These are phyloP conservation scores for Deakozyma indianensis DNA, from an alignment of 805 yeast species.

Conservation along the genomic window DNA sequence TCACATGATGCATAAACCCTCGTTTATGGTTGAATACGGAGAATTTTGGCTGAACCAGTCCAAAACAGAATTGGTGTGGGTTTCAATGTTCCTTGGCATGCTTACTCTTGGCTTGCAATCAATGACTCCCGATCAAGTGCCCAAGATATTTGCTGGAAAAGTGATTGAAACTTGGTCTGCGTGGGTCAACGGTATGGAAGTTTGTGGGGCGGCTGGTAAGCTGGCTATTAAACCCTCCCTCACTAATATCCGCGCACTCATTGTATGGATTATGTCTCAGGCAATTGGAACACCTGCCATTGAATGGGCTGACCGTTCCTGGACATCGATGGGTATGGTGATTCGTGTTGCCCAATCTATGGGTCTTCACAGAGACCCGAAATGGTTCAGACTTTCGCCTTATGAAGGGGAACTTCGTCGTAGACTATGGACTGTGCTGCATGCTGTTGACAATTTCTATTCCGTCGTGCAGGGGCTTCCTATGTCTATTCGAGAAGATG, in stretches of 20 bases:
- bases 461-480: slow-evolving; percentile 20
- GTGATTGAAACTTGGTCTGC: slow-evolving; percentile 11
- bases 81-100: slow-evolving; percentile 17
- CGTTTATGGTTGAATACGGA: slow-evolving; percentile 15
- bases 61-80: slow-evolving; percentile 17
- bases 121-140: slow-evolving; percentile 11
- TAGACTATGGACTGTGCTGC: slow-evolving; percentile 15
- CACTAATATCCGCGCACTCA: slow-evolving; percentile 14
- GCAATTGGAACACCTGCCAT: slow-evolving; percentile 7
- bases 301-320: slow-evolving; percentile 14
- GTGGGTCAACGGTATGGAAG: slow-evolving; percentile 18
- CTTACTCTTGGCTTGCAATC: slow-evolving; percentile 16
- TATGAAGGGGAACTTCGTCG: slow-evolving; percentile 19
- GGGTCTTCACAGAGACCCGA: slow-evolving; percentile 24
- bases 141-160: slow-evolving; percentile 10
- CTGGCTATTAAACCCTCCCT: slow-evolving; percentile 18
- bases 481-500: slow-evolving; percentile 13
- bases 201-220: slow-evolving; percentile 17
- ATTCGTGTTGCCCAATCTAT: slow-evolving; percentile 19
- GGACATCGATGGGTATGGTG: slow-evolving; percentile 17
- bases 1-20: slow-evolving; percentile 16
- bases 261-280: slow-evolving; percentile 18
- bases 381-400: slow-evolving; percentile 18
- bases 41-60: slow-evolving; percentile 18
- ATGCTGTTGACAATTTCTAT: slow-evolving; percentile 13